These are phyloP conservation scores for Acephala macrosclerotiorum DNA, from an alignment of 2,329 filamentous ascomycete species.

Conservation along the genomic window DNA sequence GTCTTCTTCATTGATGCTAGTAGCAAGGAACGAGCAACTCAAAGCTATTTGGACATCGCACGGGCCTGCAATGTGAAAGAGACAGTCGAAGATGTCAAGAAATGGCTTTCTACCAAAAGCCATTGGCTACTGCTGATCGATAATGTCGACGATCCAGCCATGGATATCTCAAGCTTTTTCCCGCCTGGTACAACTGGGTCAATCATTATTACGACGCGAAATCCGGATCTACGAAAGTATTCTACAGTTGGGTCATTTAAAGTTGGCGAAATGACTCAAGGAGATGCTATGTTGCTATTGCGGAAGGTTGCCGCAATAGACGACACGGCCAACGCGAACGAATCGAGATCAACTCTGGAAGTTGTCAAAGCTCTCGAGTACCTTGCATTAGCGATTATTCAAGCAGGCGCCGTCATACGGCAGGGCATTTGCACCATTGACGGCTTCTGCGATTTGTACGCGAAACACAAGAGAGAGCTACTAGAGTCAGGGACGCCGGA, in stretches of 20 bases:
- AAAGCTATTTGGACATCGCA: conserved; percentile 23
- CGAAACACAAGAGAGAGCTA: conserved; percentile 23
- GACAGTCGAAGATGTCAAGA: conserved; percentile 21
- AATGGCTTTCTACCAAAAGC: conserved; percentile 35
- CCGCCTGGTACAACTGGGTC: conserved; percentile 41
- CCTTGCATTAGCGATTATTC: conserved; percentile 43
- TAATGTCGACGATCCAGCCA: conserved; percentile 49
- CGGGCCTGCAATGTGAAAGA: conserved; percentile 10
- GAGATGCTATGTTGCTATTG: conserved; percentile 41
- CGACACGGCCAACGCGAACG: neutral
- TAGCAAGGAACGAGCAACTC: conserved; percentile 20
- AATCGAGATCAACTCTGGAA: conserved; percentile 20
- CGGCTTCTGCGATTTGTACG: conserved; percentile 23
- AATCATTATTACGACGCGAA: conserved; percentile 50
- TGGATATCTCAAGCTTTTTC: conserved; percentile 39
- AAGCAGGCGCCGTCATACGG: conserved; percentile 37
- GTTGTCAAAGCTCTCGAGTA: conserved; percentile 37
- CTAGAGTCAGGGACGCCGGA: conserved; percentile 14
- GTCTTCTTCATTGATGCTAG: conserved; percentile 35
- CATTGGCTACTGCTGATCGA: conserved; percentile 50
- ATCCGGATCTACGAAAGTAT: conserved; percentile 31
- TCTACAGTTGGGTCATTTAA: conserved; percentile 18
- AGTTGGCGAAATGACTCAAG: conserved; percentile 36
- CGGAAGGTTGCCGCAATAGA: conserved; percentile 29
- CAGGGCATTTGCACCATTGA: conserved; percentile 27